Evolutionary conservation across 768 basidiomycete species (phyloP).

Genomic region (Austroboletus eburneus): DNA sequence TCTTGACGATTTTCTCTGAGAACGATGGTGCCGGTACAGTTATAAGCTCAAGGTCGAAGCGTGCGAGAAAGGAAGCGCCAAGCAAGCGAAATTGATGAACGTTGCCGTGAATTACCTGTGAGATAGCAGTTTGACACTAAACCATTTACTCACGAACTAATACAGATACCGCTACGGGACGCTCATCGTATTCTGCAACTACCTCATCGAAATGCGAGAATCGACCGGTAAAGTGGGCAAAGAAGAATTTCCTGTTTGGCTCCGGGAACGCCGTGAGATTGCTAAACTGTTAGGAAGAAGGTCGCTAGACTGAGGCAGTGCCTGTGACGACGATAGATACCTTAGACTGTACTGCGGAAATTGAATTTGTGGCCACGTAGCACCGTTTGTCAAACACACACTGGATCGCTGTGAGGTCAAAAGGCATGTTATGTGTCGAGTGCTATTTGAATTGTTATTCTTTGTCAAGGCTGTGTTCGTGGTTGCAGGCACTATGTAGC

Average conservation of each 20-base stretch:
- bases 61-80: conserved; percentile 70
- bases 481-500: too few species aligned
- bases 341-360: conserved; percentile 4
- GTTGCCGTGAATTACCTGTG: conserved; percentile 88
- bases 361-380: not conserved
- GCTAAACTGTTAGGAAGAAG: conserved; percentile 62
- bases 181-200: conserved; percentile 92
- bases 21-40: conserved; percentile 38
- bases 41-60: conserved; percentile 90
- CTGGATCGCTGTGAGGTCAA: not conserved
- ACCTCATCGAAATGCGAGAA: conserved; percentile 68
- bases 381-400: not conserved
- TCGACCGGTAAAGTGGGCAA: conserved; percentile 35
- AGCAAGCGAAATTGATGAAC: conserved; percentile 68
- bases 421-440: not conserved
- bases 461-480: too few species aligned
- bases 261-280: conserved; percentile 81
- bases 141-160: conserved; percentile 5
- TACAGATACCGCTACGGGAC: conserved; percentile 82
- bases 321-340: not conserved
- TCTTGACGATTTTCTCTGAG: conserved; percentile 1
- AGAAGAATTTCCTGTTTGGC: conserved; percentile 76
- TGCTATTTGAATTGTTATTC: not conserved
- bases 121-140: conserved; percentile 12
- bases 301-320: conserved; percentile 55